Conservation (phyloP, 148 eudicot species). For the Rhododendron mucronatum region DNA sequence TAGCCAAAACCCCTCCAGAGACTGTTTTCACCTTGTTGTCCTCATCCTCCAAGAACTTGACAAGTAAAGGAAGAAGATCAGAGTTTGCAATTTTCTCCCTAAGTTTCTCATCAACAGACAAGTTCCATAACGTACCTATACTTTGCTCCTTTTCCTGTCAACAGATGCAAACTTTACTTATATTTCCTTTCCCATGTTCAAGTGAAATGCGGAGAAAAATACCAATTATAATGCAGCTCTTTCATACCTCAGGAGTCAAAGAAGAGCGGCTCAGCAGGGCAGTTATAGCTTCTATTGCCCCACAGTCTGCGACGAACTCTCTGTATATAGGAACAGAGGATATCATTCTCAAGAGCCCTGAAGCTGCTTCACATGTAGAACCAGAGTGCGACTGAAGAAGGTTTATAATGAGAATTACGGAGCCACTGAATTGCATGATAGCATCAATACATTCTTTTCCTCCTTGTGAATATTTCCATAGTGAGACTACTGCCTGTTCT, state of each 20-base stretch:
- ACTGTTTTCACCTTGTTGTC: constrained; percentile 60
- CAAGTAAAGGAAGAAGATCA: constrained; percentile 58
- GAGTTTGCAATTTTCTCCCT: constrained; percentile 49
- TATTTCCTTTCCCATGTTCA: constrained; percentile 8
- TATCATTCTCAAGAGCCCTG: constrained; percentile 70
- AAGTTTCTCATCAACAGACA: constrained; percentile 71
- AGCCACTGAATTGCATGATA: constrained; percentile 57
- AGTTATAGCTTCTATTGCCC: constrained; percentile 78
- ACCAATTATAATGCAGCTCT: constrained; percentile 7
- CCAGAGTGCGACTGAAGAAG: constrained; percentile 62
- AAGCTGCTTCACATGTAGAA: constrained; percentile 79
- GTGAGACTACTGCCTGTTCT: constrained; percentile 72
- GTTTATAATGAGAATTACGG: constrained; percentile 61
- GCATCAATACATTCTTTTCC: constrained; percentile 65
- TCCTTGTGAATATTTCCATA: constrained; percentile 79
- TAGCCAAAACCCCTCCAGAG: constrained; percentile 78
- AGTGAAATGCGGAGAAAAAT: background rate
- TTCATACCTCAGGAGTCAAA: constrained; percentile 55
- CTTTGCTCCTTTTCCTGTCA: constrained; percentile 88
- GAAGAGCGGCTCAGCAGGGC: constrained; percentile 57
- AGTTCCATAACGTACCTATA: constrained; percentile 64
- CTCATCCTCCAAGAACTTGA: constrained; percentile 70
- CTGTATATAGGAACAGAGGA: constrained; percentile 62
- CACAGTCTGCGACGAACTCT: constrained; percentile 69
- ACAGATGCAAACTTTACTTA: constrained; percentile 15